Percentiles rank a stretch among this genome's conserved stretches.
phyloP scores from a whole-genome alignment of 306 rosid genomes.

The Carpinus fangiana region DNA sequence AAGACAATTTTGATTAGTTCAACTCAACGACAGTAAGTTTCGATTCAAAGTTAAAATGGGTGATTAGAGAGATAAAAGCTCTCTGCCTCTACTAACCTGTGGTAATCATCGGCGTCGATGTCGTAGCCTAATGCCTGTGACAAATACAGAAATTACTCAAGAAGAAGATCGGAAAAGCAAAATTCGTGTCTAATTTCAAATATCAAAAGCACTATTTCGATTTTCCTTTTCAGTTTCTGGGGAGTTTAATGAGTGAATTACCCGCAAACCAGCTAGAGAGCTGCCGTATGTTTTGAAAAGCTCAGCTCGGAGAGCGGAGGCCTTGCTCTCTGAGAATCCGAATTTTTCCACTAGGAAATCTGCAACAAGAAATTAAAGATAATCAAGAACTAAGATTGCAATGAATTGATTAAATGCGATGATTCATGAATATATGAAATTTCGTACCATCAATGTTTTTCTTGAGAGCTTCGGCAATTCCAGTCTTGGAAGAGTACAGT shows the following conservation, averaged over 20 bases:
- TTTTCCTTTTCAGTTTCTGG: neutral
- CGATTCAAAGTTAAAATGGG: neutral
- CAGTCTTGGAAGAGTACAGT: constrained; percentile 59
- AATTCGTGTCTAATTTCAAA: no score
- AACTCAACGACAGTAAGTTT: neutral
- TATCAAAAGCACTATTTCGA: no score
- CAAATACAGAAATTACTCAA: neutral
- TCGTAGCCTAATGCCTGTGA: constrained; percentile 71
- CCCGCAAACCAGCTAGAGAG: constrained; percentile 89
- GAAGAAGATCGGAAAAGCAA: neutral
- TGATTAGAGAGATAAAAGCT: neutral
- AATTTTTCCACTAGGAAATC: constrained; percentile 66
- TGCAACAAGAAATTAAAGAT: neutral
- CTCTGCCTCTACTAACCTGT: constrained; percentile 37
- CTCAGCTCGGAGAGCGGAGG: constrained; percentile 60
- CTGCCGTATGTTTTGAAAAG: constrained; percentile 88
- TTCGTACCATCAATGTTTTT: constrained; percentile 66
- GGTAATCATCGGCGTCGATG: constrained; percentile 76
- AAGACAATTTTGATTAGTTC: neutral
- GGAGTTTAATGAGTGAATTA: constrained; percentile 7
- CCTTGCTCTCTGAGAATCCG: constrained; percentile 62
- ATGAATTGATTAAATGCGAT: neutral
- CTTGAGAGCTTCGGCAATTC: constrained; percentile 58
- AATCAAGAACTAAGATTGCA: neutral
- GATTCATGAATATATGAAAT: neutral